Base-by-base conservation (phyloP, 192 early-diverging fungal species). In the Kickxella alabastrina region DNA sequence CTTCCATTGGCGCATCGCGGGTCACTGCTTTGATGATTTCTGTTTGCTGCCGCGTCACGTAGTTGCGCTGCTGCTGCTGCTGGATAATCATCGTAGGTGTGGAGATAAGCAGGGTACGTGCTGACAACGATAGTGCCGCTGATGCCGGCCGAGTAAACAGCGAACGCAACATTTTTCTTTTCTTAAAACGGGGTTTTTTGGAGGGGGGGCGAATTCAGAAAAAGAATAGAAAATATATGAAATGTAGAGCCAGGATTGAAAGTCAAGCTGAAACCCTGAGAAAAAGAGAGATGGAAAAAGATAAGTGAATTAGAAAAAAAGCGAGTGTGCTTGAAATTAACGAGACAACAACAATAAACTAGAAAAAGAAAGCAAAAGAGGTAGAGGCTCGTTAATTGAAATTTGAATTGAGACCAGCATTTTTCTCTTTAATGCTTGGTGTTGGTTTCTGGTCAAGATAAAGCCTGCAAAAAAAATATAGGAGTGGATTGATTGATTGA, bases 41-140 rank as follows among this genome's bases (percentile, higher is more conserved):
- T 15, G 28, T 29, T 24, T 68, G 66, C 29, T 40, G 43, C n/a
- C 40, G 48, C 23, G 66, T 68, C 48, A 68, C 66, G 31, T 68
- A 68, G 14, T 49, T 26, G 34, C 58, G 49, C 26, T 10, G 18
- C 23, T 9, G 23, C 9, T 23, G 42, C 13, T 12, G 48, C 15
- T 12, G 6, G 31, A 32, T 6, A 12, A 6, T 6, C 31, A 8
- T 6, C 31, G 31, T 12, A 6, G 34, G 15, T 14, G 10, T 14
- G 8, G 26, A 17, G 3, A 12, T 23, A 36, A 49, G 27, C n/a
- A n/a, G n/a, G n/a, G n/a, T n/a, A n/a, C n/a, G n/a, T n/a, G n/a
- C n/a, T n/a, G n/a, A n/a, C n/a, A n/a, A n/a, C n/a, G n/a, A n/a
- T n/a, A n/a, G n/a, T n/a, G n/a, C n/a, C n/a, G n/a, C n/a, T n/a